Evolutionary conservation across 495 filamentous ascomycete genomes (phyloP), one percentile per base, ranked within the genome.

Genomic region (Hypoxylon rickii): DNA sequence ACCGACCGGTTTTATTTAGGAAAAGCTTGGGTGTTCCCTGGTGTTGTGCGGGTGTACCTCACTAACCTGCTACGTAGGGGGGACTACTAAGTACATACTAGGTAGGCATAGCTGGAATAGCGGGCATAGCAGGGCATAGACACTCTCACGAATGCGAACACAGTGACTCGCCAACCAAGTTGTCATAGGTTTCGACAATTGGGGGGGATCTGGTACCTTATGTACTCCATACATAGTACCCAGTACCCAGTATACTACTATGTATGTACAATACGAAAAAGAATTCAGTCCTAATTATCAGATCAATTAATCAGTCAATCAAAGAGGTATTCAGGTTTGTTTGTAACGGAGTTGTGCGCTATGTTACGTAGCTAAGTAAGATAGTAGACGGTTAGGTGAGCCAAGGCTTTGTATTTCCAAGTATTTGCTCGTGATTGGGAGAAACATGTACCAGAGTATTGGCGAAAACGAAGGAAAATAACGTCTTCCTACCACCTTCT

Each of bases 401-500:
- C 52, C 52, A 56, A 57, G 52, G 21, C 26, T 41, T 41, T 50
- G 20, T 34, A 44, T 40, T 40, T 40, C 32, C 39, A 44, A 41
- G 19, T 55, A 51, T 52, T 34, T 51, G 52, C 48, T 31, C 43
- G 37, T 47, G 58, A 57, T 53, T 57, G 51, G 51, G 32, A 52
- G 37, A 47, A 36, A 39, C 3, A 56, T 56, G 47, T 63, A 57
- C 53, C 59, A 44, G 44, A 57, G 48, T 39, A 57, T 63, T 63
- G 59, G 59, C 59, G 59, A 63, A 48, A 63, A 63, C 59, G 59
- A 49, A 63, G 58, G 41, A 53, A 53, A 62, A 62, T 53, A 62
- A 62, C 58, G 44, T 51, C 46, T 57, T 31, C 24, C 24, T 29
- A 29, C 4, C 10, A 29, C 24, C 4, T 61, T 43, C 40, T 44